Base-by-base conservation (phyloP, 2,329 filamentous ascomycete species). In the Fusarium continuum region DNA sequence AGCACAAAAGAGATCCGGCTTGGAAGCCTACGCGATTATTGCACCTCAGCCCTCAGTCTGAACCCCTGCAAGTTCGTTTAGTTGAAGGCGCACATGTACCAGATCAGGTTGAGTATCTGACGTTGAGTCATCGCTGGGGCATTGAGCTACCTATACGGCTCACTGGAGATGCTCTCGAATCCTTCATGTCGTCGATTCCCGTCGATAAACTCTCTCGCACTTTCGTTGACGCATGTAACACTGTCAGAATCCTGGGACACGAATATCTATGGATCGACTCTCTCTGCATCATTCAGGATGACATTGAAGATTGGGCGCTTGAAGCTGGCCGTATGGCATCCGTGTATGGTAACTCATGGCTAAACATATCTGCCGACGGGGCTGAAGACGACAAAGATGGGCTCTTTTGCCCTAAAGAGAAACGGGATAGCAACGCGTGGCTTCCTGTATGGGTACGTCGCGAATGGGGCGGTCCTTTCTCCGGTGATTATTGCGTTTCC, bases 251-350 rank as follows among this genome's bases (percentile, higher is more conserved):
- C 2, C 47, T 68, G 3, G 50, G 38, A 1, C 26, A 52, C 6
- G 8, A 41, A 16, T 68, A 61, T 6, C 35, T 69, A 17, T 69
- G 63, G 66, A 57, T 68, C 5, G 50, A 58, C 19, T 29, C 56
- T 1, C 43, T 68, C 4, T 68, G 64, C 14, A 58, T 68, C n/a
- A 26, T 64, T 2, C 62, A 69, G 35, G 59, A 65, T 16, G 49
- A 64, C 14, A 19, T 35, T 2, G 8, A 44, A 8, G 63, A 67
- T 22, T 64, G 59, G 55, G 26, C 23, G 1, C 20, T 34, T 1
- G 63, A 67, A 26, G 26, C 52, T 1, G 17, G 29, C 2, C 9
- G 34, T 2, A 56, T 67, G 53, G 28, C 50, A 20, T 49, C 31
- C 0, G 22, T 40, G 0, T 64, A 62, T 5, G 46, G 41, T 6